Base-by-base conservation (phyloP, 2,329 filamentous ascomycete genomes). In the Emergomyces pasteurianus region DNA sequence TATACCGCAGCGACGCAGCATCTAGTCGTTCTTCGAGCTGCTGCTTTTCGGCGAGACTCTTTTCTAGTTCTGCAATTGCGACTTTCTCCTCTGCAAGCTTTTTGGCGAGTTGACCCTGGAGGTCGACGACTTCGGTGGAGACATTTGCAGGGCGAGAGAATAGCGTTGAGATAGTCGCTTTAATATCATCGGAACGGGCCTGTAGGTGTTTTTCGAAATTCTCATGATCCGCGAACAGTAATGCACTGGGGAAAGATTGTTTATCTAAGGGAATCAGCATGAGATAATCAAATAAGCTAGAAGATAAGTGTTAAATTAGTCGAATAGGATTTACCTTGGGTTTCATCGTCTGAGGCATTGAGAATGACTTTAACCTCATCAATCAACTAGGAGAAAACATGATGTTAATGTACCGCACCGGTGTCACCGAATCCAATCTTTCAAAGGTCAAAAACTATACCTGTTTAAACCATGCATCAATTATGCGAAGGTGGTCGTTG, bases 391-490 rank as follows among this genome's bases (percentile, higher is more conserved):
- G n/a, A 28, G 9, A 61, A 50, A 21, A 61, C 14, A 14, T 38
- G 31, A 49, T 59, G 60, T 64, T 58, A 60, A 55, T 23, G 58
- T 26, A 46, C 43, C 8, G 8, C 6, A 23, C 43, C 8, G 21
- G 43, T 59, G 42, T 60, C 42, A 47, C 16, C 34, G 54, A 38
- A 43, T 4, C 46, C 9, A 28, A 23, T 9, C 5, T 26, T 26
- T 47, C 10, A 26, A 26, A 21, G 38, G 26, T 4, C 12, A 58
- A 46, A 46, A 56, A 10, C 77, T 82, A 74, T 76, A 95, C 90
- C 84, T 99, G 92, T 71, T 88, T 84, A 78, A 94, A 95, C 94
- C 94, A 99, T 64, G 86, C 83, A 79, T 99, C 92, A 67, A 96
- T 86, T 65, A 91, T 83, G 70, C 92, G 86, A 58, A 99, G 79